These are phyloP conservation scores for Ophiocordyceps polyrhachis-furcata DNA, from an alignment of 2,329 filamentous ascomycete species.

Conservation along the genomic window DNA sequence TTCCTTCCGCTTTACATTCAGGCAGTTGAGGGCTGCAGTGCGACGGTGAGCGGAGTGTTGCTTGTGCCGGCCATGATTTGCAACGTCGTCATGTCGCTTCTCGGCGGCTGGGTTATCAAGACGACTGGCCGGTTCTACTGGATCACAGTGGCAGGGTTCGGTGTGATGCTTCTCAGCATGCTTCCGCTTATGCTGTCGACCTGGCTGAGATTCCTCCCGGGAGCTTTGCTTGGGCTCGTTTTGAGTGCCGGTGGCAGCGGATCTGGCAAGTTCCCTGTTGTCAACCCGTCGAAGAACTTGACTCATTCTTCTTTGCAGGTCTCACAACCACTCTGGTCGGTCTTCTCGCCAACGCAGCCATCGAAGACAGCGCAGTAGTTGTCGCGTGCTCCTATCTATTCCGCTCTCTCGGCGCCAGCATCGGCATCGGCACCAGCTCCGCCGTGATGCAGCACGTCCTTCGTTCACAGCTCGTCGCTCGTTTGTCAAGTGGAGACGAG, in stretches of 20 bases:
- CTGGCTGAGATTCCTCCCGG: constrained; percentile 1
- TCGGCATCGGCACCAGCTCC: constrained; percentile 53
- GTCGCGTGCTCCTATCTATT: constrained; percentile 23
- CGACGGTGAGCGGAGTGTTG: constrained; percentile 43
- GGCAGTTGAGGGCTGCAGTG: constrained; percentile 44
- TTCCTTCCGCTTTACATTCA: constrained; percentile 68
- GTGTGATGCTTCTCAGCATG: constrained; percentile 32
- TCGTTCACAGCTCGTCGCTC: constrained; percentile 31
- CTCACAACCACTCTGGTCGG: constrained; percentile 56
- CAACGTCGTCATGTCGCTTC: constrained; percentile 45
- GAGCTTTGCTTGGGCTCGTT: constrained; percentile 36
- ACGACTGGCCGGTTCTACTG: constrained; percentile 49
- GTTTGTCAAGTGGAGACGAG: constrained; percentile 36
- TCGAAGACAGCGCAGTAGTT: constrained; percentile 52
- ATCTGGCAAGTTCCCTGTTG: constrained; percentile 11
- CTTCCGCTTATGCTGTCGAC: constrained; percentile 8
- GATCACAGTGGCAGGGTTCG: constrained; percentile 23
- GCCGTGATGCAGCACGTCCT: constrained; percentile 55
- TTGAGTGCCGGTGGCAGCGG: constrained; percentile 23
- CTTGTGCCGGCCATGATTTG: constrained; percentile 47
- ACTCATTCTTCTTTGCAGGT: constrained; percentile 20
- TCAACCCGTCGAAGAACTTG: background rate
- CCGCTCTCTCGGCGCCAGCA: constrained; percentile 18
- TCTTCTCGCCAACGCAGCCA: constrained; percentile 49
- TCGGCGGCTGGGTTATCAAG: constrained; percentile 48